These are phyloP conservation scores for Amanita inopinata DNA, from an alignment of 768 basidiomycete genomes.

Conservation along the genomic window DNA sequence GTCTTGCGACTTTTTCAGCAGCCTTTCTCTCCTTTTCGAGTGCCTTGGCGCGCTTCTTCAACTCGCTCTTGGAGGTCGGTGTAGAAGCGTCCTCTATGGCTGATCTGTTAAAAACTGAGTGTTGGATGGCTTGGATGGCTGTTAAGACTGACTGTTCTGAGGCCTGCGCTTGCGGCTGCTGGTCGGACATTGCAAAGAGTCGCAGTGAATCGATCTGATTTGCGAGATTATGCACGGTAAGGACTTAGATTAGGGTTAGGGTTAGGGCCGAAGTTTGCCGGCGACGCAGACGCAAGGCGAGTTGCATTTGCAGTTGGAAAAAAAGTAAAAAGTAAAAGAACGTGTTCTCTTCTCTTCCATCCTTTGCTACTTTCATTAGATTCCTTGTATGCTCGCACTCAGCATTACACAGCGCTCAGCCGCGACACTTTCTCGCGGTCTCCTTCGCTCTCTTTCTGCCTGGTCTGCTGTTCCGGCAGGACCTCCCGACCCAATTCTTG, in stretches of 20 bases:
- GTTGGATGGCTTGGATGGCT: neutral
- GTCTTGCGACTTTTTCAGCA: conserved; percentile 76
- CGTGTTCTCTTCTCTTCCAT: conserved; percentile 11
- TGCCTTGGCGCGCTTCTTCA: conserved; percentile 88
- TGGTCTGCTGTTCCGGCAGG: conserved; percentile 83
- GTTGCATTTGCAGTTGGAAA: too few relatives aligned
- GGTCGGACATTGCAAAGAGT: conserved; percentile 22
- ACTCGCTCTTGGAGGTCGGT: conserved; percentile 77
- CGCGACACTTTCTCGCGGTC: conserved; percentile 23
- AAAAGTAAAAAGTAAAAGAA: neutral
- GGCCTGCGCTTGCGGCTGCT: conserved; percentile 16
- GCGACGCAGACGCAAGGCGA: too few relatives aligned
- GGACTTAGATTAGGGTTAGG: conserved; percentile 16
- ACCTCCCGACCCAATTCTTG: conserved; percentile 90
- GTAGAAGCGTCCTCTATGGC: conserved; percentile 27
- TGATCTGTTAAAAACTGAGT: conserved; percentile 1
- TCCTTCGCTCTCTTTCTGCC: conserved; percentile 47
- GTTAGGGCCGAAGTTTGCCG: conserved; percentile 1
- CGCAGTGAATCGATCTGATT: neutral
- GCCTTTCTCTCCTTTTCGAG: conserved; percentile 86
- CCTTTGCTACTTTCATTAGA: conserved; percentile 19
- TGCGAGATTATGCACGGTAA: conserved; percentile 3
- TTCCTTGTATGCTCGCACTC: conserved; percentile 37
- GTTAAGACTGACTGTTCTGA: conserved; percentile 16
- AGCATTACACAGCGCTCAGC: conserved; percentile 42